Evolutionary conservation across 2,329 filamentous ascomycete species (phyloP), one percentile per base, ranked within the genome.

Genomic region (Knufia fluminis): DNA sequence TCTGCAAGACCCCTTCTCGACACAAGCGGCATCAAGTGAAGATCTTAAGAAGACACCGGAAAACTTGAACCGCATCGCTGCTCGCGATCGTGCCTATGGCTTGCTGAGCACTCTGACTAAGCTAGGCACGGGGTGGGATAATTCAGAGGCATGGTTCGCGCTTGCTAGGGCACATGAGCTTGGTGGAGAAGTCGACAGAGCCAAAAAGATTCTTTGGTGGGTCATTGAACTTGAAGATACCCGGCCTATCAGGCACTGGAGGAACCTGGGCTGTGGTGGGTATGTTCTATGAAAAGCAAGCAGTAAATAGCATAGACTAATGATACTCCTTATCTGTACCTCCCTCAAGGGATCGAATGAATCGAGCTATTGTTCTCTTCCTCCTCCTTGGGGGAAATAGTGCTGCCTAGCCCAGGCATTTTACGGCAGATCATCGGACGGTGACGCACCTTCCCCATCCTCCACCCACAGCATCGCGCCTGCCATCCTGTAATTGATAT

Each of bases 151-250:
- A 3, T 98, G 92, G 92, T 91, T 88, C 61, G 79, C 85, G 3
- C 76, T 98, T 28, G 86, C 89, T 0, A 76, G 88, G 54, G 89
- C 87, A 8, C 86, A 96, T 61, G 92, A 98, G 66, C 80, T 89
- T 62, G 86, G 86, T 50, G 86, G 85, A 0, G 86, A 95, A 69
- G 68, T 80, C 1, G 86, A 92, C 32, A 94, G 91, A 71, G 85
- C 92, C 12, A 94, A 90, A 69, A 85, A 92, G 59, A 88, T 90
- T 40, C 75, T 97, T 4, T 97, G 92, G 92, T 97, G 91, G 89
- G 94, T 90, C 60, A 86, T 98, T 10, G 89, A 96, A 67, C 73
- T 98, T 24, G 92, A 97, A 64, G 91, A 98, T 64, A 81, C 80
- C 6, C 80, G 79, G 56, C 87, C 84, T 0, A 77, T 95, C 42